Evolutionary conservation across 1,139 yeast genomes (phyloP).

Genomic region (Suhomyces atakaporum): DNA sequence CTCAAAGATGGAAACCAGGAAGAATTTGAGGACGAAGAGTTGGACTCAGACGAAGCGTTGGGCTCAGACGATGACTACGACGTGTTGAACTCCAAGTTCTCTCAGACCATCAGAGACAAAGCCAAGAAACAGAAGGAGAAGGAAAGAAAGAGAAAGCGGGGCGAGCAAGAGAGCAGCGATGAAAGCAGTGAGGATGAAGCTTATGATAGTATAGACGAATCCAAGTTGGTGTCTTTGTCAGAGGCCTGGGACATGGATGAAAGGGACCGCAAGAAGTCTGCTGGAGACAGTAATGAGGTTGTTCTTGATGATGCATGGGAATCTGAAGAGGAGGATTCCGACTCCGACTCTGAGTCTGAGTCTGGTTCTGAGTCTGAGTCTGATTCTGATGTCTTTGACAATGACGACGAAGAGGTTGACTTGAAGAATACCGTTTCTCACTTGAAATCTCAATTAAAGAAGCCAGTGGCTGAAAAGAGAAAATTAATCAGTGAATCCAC

Average conservation of each 20-base stretch:
- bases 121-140: conserved; percentile 37
- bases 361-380: conserved; percentile 3
- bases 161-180: conserved; percentile 16
- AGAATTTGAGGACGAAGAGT: conserved; percentile 63
- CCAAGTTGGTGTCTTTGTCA: conserved; percentile 71
- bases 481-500: conserved; percentile 52
- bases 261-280: conserved; percentile 35
- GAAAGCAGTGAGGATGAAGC: conserved; percentile 29
- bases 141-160: conserved; percentile 23
- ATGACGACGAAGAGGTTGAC: conserved; percentile 33
- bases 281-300: conserved; percentile 30
- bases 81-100: conserved; percentile 63
- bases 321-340: conserved; percentile 19
- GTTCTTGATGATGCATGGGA: conserved; percentile 49
- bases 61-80: conserved; percentile 78
- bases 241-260: conserved; percentile 90
- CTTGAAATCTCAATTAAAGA: conserved; percentile 32
- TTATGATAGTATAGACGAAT: conserved; percentile 67
- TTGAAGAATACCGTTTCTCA: conserved; percentile 36
- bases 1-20: conserved; percentile 27
- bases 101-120: conserved; percentile 66
- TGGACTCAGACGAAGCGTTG: conserved; percentile 75
- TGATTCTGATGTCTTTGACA: conserved; percentile 21
- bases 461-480: conserved; percentile 40
- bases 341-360: conserved; percentile 21